A percentile compares a stretch with the other conserved stretches of the same genome.
Conservation (phyloP, 306 rosid genomes). For the Luffa acutangula region DNA sequence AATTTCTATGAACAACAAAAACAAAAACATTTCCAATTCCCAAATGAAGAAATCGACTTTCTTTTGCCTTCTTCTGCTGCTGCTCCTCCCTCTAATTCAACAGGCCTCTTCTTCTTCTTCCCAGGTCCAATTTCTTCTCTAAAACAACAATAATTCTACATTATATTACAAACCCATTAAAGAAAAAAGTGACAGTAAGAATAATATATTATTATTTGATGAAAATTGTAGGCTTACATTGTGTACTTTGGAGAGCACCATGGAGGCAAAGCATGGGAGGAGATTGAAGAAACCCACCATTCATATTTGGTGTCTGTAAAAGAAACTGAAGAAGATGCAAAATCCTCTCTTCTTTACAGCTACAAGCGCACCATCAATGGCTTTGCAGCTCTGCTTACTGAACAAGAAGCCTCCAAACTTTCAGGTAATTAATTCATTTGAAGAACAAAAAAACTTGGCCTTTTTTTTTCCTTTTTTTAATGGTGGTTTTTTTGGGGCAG, state of each 20-base stretch:
- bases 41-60: background rate
- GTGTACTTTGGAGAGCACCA: slow-evolving; percentile 46
- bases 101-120: background rate
- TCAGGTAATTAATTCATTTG: slow-evolving; percentile 27
- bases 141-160: background rate
- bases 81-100: background rate
- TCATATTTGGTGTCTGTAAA: slow-evolving; percentile 60
- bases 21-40: background rate
- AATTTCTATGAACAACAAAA: background rate
- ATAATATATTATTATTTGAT: background rate
- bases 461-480: background rate
- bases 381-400: slow-evolving; percentile 79
- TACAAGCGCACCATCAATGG: slow-evolving; percentile 80
- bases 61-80: background rate
- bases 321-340: slow-evolving; percentile 47
- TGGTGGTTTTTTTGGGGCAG: background rate
- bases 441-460: background rate
- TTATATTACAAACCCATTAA: too few relatives aligned
- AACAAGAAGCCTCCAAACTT: slow-evolving; percentile 48
- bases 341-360: slow-evolving; percentile 59
- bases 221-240: slow-evolving; percentile 36
- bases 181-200: background rate
- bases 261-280: slow-evolving; percentile 32
- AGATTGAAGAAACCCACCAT: slow-evolving; percentile 43
- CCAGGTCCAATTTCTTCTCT: background rate